Evolutionary conservation across 306 rosid genomes (phyloP), one percentile per base, ranked within the genome.

Genomic region (Vigna radiata): DNA sequence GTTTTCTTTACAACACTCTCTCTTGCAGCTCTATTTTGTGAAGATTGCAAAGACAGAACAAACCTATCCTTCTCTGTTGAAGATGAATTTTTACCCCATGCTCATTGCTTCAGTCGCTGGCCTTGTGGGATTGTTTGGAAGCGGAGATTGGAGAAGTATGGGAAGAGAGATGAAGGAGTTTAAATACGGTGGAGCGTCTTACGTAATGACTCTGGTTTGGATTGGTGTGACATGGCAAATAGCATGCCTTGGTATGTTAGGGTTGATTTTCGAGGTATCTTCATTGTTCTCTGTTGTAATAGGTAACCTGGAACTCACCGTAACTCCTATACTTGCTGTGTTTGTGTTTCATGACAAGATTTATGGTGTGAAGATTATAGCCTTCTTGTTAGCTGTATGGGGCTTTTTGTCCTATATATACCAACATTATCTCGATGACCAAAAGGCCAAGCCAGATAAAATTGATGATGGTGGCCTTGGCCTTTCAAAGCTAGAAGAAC

Each of bases 181-280:
- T 67, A 72, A 78, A 31, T 58, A 81, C 17, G 90, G 90, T 17
- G 72, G 37, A 15, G 75, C 81, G 7, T 89, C 89, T 18, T 89
- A 89, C 39, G 10, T 78, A 25, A 82, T 89, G 87, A 89, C 89
- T 50, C 75, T 89, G 63, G 11, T 78, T 53, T 86, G 85, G 85
- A 85, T 36, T 36, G 83, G 89, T 17, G 83, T 85, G 83, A 47
- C 82, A 56, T 89, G 89, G 89, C 87, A 86, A 36, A 54, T 89
- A 52, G 81, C 76, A 0, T 76, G 82, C 0, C 7, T 89, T 27
- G 90, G 90, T 2, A 62, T 78, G 83, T 19, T 86, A 75, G 90
- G 90, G 18, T 76, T 89, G 82, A 73, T 89, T 69, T 78, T 81
- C 49, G 89, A 89, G 74, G 93, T 70, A 4, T 89, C 93, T 46